Conservation (phyloP, 768 basidiomycete genomes). For the Exidia glandulosa region DNA sequence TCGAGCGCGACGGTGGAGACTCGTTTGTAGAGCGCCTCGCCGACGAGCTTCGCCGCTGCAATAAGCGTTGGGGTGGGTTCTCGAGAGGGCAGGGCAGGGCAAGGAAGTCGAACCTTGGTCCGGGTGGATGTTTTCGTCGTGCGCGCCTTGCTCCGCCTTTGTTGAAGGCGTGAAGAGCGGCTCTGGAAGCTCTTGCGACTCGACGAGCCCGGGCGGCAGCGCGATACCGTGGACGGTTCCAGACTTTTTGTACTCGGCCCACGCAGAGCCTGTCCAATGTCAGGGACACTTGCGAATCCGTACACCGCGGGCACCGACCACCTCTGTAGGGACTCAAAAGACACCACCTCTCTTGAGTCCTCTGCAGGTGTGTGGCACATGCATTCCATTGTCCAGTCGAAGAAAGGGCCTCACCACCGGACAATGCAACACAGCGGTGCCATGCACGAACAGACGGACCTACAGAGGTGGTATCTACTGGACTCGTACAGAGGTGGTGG, state of each 20-base stretch:
- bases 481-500: not conserved
- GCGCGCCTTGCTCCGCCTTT: slow-evolving; percentile 86
- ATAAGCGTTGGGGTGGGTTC: not conserved
- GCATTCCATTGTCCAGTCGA: too few relatives aligned
- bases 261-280: slow-evolving; percentile 67
- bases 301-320: too few relatives aligned
- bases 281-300: not conserved
- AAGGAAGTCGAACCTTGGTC: slow-evolving; percentile 44
- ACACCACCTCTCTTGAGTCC: too few relatives aligned
- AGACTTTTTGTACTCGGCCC: slow-evolving; percentile 82
- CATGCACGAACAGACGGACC: too few relatives aligned
- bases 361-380: too few relatives aligned
- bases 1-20: slow-evolving; percentile 51
- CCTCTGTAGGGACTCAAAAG: too few relatives aligned
- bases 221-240: slow-evolving; percentile 82
- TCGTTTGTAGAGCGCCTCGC: slow-evolving; percentile 47
- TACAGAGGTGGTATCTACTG: too few relatives aligned
- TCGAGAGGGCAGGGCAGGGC: not conserved
- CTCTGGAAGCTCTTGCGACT: slow-evolving; percentile 70
- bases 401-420: too few relatives aligned
- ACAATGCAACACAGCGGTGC: too few relatives aligned
- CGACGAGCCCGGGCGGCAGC: slow-evolving; percentile 65
- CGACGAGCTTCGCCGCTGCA: slow-evolving; percentile 55
- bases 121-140: slow-evolving; percentile 94
- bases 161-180: slow-evolving; percentile 95